Evolutionary conservation across 441 rosid species (phyloP).

Genomic region (Syzygium syzygioides): DNA sequence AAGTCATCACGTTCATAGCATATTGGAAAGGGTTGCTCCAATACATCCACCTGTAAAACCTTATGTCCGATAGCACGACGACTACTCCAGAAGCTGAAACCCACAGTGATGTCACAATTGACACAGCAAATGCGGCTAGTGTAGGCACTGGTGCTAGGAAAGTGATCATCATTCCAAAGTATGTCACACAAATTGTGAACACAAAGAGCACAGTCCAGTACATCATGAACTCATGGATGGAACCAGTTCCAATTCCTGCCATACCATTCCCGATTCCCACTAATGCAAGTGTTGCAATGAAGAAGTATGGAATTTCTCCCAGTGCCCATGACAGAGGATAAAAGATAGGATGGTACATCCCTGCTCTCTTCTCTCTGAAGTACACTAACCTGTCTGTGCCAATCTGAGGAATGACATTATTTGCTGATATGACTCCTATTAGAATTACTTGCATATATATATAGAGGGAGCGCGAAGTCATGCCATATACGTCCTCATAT

Average conservation of each 20-base stretch:
- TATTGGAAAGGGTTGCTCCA: conserved; percentile 27
- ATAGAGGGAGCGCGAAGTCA: conserved; percentile 14
- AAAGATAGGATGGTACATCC: conserved; percentile 28
- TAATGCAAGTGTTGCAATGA: conserved; percentile 18
- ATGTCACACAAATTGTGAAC: conserved; percentile 20
- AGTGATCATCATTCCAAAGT: conserved; percentile 34
- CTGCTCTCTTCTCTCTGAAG: conserved; percentile 21
- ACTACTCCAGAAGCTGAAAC: conserved; percentile 24
- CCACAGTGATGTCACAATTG: conserved; percentile 22
- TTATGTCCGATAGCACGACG: conserved; percentile 18
- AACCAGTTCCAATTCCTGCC: conserved; percentile 20
- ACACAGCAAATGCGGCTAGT: conserved; percentile 25
- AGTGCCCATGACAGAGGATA: conserved; percentile 27
- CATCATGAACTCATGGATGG: conserved; percentile 9
- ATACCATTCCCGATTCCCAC: conserved; percentile 23
- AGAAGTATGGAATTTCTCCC: conserved; percentile 25
- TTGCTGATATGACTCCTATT: conserved; percentile 23
- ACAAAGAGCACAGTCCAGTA: conserved; percentile 20
- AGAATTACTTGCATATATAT: conserved; percentile 31
- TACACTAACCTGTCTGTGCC: conserved; percentile 24
- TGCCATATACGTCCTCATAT: conserved; percentile 17
- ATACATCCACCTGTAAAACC: conserved; percentile 24
- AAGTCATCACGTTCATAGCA: conserved; percentile 16
- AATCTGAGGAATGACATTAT: conserved; percentile 25
- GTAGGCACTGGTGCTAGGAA: conserved; percentile 30